Conservation (phyloP, 2,329 filamentous ascomycete genomes). For the Parafenestella ontariensis region DNA sequence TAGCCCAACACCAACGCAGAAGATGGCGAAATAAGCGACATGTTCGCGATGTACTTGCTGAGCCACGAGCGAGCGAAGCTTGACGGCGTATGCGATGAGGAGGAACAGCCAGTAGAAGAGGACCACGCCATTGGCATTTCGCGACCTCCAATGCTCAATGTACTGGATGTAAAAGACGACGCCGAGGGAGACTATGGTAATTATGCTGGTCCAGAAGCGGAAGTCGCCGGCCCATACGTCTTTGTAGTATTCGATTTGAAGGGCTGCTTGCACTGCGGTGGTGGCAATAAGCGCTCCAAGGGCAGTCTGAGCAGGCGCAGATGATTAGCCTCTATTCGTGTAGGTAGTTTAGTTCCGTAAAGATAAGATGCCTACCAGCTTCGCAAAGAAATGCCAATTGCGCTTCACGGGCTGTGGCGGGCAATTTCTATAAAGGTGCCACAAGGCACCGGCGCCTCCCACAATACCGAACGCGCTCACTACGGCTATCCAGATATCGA, state of each 20-base stretch:
- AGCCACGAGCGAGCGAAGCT: slow-evolving; percentile 83
- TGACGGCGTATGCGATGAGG: slow-evolving; percentile 77
- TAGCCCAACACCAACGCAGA: slow-evolving; percentile 74
- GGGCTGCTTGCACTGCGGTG: slow-evolving; percentile 72
- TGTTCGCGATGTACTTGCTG: slow-evolving; percentile 73
- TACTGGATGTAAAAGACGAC: slow-evolving; percentile 84
- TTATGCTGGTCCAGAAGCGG: slow-evolving; percentile 79
- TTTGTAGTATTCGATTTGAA: slow-evolving; percentile 76
- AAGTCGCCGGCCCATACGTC: slow-evolving; percentile 81
- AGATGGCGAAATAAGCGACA: slow-evolving; percentile 78
- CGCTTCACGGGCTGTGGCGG: slow-evolving; percentile 72
- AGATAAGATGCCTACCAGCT: slow-evolving; percentile 68
- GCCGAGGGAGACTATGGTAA: slow-evolving; percentile 74
- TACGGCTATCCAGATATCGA: slow-evolving; percentile 84
- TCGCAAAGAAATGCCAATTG: slow-evolving; percentile 92
- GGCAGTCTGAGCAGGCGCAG: slow-evolving; percentile 57
- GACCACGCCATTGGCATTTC: slow-evolving; percentile 85
- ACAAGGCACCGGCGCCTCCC: slow-evolving; percentile 77
- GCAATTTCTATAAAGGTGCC: slow-evolving; percentile 77
- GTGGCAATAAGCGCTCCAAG: slow-evolving; percentile 73
- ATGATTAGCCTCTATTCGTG: slow-evolving; percentile 9
- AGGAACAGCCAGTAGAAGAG: slow-evolving; percentile 93
- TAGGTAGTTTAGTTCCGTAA: not conserved
- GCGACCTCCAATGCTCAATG: slow-evolving; percentile 81
- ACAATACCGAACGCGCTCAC: slow-evolving; percentile 83